Conservation (phyloP, 148 eudicot genomes). For the Dianthus caryophyllus region DNA sequence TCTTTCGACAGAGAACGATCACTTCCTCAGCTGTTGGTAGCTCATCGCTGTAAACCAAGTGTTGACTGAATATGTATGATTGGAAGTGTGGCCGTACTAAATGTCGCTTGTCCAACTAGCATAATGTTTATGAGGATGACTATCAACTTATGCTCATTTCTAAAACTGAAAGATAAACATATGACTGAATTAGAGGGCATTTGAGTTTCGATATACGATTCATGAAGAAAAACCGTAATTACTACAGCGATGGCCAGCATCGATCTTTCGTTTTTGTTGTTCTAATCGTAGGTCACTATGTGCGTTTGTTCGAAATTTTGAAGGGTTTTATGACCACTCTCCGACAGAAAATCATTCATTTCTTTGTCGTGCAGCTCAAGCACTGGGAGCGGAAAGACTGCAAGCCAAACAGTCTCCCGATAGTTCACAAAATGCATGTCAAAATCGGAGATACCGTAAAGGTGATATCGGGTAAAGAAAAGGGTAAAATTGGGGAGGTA, state of each 20-base stretch:
- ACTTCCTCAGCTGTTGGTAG: not conserved
- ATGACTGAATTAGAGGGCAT: too few relatives aligned
- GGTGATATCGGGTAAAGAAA: constrained; percentile 83
- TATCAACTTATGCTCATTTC: too few relatives aligned
- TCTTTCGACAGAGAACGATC: not conserved
- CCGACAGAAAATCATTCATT: not conserved
- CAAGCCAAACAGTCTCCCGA: constrained; percentile 91
- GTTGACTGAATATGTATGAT: not conserved
- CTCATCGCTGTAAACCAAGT: not conserved
- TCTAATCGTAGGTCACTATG: not conserved
- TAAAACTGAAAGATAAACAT: too few relatives aligned
- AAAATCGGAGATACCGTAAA: constrained; percentile 90
- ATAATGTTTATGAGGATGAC: too few relatives aligned
- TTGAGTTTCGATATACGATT: not conserved
- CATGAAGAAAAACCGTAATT: not conserved
- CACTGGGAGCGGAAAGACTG: constrained; percentile 92
- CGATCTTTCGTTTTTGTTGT: not conserved
- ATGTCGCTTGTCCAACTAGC: not conserved
- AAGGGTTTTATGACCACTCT: not conserved
- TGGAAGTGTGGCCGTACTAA: not conserved
- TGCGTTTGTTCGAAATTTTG: not conserved
- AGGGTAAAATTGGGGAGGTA: constrained; percentile 84
- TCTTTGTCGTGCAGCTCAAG: constrained; percentile 51
- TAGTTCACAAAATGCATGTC: constrained; percentile 88
- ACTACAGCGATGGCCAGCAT: not conserved